Evolutionary conservation across 257 asterid species (phyloP).

Genomic region (Nicotiana noctiflora): DNA sequence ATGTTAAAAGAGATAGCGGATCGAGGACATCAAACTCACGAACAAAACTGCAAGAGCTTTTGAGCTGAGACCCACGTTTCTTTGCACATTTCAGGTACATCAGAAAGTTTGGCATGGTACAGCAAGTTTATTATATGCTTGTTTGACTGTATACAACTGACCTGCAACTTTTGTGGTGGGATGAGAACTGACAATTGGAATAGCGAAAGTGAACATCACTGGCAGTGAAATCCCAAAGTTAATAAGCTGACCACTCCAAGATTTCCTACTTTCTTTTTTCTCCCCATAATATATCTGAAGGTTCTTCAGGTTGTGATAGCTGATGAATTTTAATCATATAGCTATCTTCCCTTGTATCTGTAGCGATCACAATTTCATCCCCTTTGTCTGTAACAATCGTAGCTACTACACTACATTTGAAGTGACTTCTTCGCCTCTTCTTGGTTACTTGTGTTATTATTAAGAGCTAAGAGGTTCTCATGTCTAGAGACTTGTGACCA

Average conservation of each 20-base stretch:
- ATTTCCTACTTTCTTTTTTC: background rate
- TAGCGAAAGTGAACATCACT: background rate
- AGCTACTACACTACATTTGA: background rate
- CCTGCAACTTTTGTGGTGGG: background rate
- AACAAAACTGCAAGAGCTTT: background rate
- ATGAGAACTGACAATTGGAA: background rate
- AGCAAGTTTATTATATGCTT: background rate
- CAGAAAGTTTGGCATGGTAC: background rate
- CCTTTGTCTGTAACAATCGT: background rate
- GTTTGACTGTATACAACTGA: background rate
- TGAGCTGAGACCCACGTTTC: background rate
- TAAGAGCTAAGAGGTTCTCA: background rate
- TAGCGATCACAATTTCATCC: background rate
- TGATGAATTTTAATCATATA: background rate
- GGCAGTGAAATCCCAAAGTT: background rate
- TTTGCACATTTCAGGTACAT: background rate
- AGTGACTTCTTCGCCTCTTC: background rate
- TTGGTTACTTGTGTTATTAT: background rate
- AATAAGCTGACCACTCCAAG: background rate
- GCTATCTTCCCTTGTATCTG: background rate
- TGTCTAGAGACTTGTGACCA: background rate
- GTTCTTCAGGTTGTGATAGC: background rate
- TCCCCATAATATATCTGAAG: background rate
- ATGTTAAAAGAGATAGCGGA: background rate
- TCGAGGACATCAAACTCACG: background rate